phyloP scores from a whole-genome alignment of 257 asterid species.

The Solanum sejunctum region DNA sequence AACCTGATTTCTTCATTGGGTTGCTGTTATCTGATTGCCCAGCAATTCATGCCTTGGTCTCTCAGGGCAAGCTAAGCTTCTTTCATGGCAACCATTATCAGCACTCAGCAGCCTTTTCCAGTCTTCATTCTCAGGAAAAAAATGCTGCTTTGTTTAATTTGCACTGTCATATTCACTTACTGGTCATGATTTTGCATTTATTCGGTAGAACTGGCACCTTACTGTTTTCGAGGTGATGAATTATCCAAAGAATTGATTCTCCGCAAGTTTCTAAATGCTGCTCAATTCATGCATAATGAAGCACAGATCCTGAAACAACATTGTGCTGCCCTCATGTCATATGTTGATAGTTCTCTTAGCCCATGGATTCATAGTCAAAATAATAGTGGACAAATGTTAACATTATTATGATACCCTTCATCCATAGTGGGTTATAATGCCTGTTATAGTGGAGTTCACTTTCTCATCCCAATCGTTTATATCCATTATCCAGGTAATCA shows the following conservation, averaged over 20 bases:
- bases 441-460: neutral
- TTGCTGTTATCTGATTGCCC: neutral
- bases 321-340: neutral
- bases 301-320: neutral
- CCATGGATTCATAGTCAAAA: neutral
- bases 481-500: neutral
- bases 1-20: neutral
- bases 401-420: neutral
- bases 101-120: neutral
- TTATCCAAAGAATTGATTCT: neutral
- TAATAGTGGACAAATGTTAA: neutral
- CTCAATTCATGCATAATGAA: neutral
- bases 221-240: neutral
- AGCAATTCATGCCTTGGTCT: neutral
- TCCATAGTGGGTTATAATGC: neutral
- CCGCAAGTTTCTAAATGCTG: neutral
- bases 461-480: too few species aligned
- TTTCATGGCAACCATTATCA: neutral
- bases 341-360: neutral
- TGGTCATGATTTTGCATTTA: neutral
- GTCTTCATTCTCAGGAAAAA: neutral
- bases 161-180: neutral
- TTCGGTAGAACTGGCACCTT: neutral
- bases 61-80: neutral
- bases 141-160: neutral